phyloP scores from a whole-genome alignment of 441 rosid species.

The Manihot esculenta region DNA sequence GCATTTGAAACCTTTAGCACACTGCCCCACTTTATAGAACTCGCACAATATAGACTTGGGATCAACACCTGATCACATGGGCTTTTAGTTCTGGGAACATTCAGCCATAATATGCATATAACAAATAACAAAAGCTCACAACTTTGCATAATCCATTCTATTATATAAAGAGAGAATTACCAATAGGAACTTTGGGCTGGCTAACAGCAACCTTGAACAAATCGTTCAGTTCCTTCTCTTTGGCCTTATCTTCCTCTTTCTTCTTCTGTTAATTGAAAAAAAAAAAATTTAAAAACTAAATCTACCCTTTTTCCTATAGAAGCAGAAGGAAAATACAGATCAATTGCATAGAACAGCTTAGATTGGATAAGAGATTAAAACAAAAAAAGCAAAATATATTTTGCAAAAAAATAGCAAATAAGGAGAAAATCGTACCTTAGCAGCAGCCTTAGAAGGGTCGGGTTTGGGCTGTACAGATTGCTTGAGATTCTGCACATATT shows the following conservation, averaged over 20 bases:
- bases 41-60: conserved; percentile 90
- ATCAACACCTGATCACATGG: conserved; percentile 65
- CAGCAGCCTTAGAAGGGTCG: conserved; percentile 56
- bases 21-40: conserved; percentile 86
- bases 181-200: conserved; percentile 92
- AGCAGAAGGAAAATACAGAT: background rate
- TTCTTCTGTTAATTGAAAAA: conserved; percentile 51
- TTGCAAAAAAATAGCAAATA: background rate
- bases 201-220: conserved; percentile 88
- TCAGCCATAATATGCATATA: conserved; percentile 6
- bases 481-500: conserved; percentile 84
- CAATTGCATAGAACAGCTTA: background rate
- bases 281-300: background rate
- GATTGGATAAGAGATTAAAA: background rate
- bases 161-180: conserved; percentile 28
- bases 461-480: conserved; percentile 81
- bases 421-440: conserved; percentile 50
- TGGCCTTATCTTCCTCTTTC: conserved; percentile 91
- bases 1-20: conserved; percentile 91
- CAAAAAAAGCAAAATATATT: background rate
- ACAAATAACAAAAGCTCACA: conserved; percentile 1
- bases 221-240: conserved; percentile 85
- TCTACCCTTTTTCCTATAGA: background rate
- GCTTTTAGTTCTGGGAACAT: conserved; percentile 8
- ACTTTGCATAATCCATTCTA: background rate